Evolutionary conservation across 306 rosid genomes (phyloP).

Genomic region (Prunus mira): DNA sequence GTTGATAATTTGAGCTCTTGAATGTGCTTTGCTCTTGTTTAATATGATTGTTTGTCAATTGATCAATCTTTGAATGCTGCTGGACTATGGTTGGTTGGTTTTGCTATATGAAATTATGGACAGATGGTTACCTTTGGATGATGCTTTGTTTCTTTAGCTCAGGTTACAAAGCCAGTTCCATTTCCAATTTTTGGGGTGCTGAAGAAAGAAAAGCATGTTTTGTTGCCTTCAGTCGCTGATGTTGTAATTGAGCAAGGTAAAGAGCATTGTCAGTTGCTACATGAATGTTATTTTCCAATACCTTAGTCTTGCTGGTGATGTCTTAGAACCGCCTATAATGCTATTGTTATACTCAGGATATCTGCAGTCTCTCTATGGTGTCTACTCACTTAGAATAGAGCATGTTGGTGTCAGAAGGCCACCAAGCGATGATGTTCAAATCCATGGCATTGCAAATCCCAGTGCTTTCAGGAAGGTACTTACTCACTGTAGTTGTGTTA

Average conservation of each 20-base stretch:
- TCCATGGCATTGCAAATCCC: constrained; percentile 82
- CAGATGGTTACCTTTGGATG: constrained; percentile 10
- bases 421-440: constrained; percentile 85
- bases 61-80: neutral
- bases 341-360: constrained; percentile 49
- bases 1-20: neutral
- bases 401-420: constrained; percentile 83
- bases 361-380: constrained; percentile 79
- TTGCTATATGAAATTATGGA: neutral
- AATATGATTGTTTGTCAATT: neutral
- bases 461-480: constrained; percentile 79
- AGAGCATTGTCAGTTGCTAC: neutral
- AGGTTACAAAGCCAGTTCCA: constrained; percentile 82
- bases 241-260: constrained; percentile 90
- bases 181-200: constrained; percentile 88
- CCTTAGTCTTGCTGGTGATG: constrained; percentile 4
- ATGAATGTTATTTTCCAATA: neutral
- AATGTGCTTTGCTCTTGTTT: neutral
- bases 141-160: constrained; percentile 32
- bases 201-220: constrained; percentile 89
- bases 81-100: neutral
- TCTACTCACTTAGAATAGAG: constrained; percentile 82
- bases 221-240: constrained; percentile 78
- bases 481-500: constrained; percentile 11
- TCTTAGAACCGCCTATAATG: neutral